These are phyloP conservation scores for Debaryomyces robertsiae DNA, from an alignment of 1,139 yeast genomes.

Conservation along the genomic window DNA sequence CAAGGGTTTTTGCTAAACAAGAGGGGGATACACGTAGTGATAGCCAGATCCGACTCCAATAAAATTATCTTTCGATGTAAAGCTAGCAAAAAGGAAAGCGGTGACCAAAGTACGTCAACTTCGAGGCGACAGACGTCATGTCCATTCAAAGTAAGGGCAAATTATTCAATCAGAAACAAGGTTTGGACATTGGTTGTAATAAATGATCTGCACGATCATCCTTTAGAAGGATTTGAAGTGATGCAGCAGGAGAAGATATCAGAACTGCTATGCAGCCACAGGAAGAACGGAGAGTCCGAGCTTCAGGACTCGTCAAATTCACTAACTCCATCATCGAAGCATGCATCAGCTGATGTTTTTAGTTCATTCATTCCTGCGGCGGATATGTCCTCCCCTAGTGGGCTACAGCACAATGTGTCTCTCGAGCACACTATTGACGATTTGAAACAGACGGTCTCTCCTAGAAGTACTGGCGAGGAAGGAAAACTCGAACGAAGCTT, in stretches of 20 bases:
- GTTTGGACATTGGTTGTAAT: conserved; percentile 65
- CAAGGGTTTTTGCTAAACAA: conserved; percentile 45
- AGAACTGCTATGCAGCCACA: conserved; percentile 1
- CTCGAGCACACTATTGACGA: conserved; percentile 3
- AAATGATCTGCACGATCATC: conserved; percentile 54
- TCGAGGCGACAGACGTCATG: conserved; percentile 43
- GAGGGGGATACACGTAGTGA: conserved; percentile 62
- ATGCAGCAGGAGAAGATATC: conserved; percentile 3
- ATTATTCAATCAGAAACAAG: conserved; percentile 56
- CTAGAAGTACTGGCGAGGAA: not conserved
- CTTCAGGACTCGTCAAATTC: not conserved
- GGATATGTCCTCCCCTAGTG: conserved; percentile 10
- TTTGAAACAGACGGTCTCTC: not conserved
- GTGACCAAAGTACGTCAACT: conserved; percentile 15
- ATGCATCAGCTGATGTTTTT: conserved; percentile 8
- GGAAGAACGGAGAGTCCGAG: conserved; percentile 2
- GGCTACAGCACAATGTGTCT: not conserved
- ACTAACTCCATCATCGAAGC: conserved; percentile 1
- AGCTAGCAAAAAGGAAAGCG: conserved; percentile 25
- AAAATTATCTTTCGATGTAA: conserved; percentile 75
- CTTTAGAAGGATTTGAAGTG: conserved; percentile 13
- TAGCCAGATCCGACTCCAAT: conserved; percentile 68
- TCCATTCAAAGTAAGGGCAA: conserved; percentile 72
- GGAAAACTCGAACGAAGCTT: not conserved
- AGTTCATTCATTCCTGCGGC: conserved; percentile 9